These are phyloP conservation scores for Sherardia arvensis DNA, from an alignment of 257 asterid genomes.

Conservation along the genomic window DNA sequence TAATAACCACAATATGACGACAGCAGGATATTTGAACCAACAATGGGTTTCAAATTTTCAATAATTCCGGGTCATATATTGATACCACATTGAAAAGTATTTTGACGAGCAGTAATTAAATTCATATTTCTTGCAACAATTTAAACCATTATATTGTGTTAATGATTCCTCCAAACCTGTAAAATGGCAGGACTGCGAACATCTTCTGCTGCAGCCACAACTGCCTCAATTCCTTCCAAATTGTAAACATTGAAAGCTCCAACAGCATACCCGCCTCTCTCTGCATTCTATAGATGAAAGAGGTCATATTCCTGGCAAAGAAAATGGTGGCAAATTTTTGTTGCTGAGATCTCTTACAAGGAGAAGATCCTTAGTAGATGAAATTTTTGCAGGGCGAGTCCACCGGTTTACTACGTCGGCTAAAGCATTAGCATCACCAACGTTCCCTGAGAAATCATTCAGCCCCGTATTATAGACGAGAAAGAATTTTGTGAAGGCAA, in stretches of 20 bases:
- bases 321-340: constrained; percentile 5
- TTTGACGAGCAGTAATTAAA: not conserved
- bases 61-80: not conserved
- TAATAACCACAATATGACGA: not conserved
- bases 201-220: constrained; percentile 92
- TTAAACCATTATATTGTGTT: constrained; percentile 1
- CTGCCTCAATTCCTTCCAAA: constrained; percentile 93
- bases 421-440: constrained; percentile 81
- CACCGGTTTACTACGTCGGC: constrained; percentile 81
- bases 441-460: constrained; percentile 62
- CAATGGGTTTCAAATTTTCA: not conserved
- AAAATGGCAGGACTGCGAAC: constrained; percentile 85
- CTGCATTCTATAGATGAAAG: constrained; percentile 55
- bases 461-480: constrained; percentile 8
- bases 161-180: constrained; percentile 51
- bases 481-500: not conserved
- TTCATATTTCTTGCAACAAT: not conserved
- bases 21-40: not conserved
- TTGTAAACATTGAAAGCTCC: constrained; percentile 93
- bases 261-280: constrained; percentile 80
- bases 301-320: constrained; percentile 17
- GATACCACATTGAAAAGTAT: not conserved
- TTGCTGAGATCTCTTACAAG: constrained; percentile 41
- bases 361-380: constrained; percentile 65
- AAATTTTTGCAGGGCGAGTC: constrained; percentile 59